Percentiles rank a stretch among this genome's conserved stretches.
phyloP scores from a whole-genome alignment of 2,329 filamentous ascomycete species.

The Alternaria solani region DNA sequence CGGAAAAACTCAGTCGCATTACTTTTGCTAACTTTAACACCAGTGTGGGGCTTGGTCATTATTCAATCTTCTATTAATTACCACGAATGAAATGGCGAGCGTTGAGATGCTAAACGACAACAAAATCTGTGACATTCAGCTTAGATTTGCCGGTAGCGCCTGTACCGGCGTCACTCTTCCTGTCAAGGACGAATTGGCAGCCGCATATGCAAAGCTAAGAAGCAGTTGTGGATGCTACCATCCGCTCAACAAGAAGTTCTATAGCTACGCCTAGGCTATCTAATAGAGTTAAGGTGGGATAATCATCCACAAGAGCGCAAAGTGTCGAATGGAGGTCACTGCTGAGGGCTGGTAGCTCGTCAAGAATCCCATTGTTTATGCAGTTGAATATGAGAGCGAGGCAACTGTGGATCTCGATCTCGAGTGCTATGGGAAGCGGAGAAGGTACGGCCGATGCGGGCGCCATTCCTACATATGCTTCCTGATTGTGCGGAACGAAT shows the following conservation, averaged over 20 bases:
- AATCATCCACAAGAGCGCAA: slow-evolving; percentile 3
- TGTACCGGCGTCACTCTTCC: background rate
- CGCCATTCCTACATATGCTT: background rate
- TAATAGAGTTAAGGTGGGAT: background rate
- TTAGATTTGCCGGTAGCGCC: background rate
- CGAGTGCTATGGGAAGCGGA: background rate
- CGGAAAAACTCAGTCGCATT: background rate
- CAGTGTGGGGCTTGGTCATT: background rate
- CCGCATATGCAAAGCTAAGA: background rate
- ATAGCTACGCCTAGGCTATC: slow-evolving; percentile 4
- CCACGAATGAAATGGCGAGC: background rate
- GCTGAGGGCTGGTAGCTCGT: background rate
- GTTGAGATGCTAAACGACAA: background rate
- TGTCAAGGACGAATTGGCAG: background rate
- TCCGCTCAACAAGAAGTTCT: slow-evolving; percentile 8
- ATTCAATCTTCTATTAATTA: background rate
- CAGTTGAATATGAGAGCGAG: slow-evolving; percentile 8
- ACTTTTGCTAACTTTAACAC: background rate
- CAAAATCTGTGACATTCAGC: background rate
- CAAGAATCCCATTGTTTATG: background rate
- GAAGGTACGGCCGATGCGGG: background rate
- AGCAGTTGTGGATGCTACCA: background rate
- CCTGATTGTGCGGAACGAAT: background rate
- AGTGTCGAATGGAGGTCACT: slow-evolving; percentile 9
- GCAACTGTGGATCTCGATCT: slow-evolving; percentile 3